phyloP scores from a whole-genome alignment of 2,329 filamentous ascomycete genomes.

The Lithohypha guttulata region DNA sequence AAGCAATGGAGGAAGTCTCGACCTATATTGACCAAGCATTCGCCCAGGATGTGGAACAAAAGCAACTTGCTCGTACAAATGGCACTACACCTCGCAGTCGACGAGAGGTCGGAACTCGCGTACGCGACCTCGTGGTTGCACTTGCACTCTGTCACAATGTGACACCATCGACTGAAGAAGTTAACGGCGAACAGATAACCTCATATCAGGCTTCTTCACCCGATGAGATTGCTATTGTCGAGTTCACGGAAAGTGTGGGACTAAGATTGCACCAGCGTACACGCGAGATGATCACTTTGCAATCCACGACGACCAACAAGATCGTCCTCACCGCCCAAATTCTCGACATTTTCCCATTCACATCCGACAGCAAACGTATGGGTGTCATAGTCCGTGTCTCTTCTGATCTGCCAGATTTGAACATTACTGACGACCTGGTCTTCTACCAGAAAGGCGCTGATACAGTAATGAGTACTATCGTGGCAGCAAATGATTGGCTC shows the following conservation, averaged over 20 bases:
- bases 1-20: conserved; percentile 94
- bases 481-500: conserved; percentile 93
- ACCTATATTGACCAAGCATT: conserved; percentile 82
- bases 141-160: conserved; percentile 95
- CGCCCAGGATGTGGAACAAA: conserved; percentile 32
- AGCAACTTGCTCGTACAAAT: conserved; percentile 12
- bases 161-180: conserved; percentile 78
- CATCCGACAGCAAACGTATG: conserved; percentile 96
- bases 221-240: conserved; percentile 95
- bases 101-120: conserved; percentile 84
- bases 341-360: conserved; percentile 92
- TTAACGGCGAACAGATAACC: conserved; percentile 63
- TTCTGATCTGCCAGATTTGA: conserved; percentile 37
- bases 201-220: conserved; percentile 95
- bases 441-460: conserved; percentile 98
- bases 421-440: conserved; percentile 66
- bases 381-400: conserved; percentile 85
- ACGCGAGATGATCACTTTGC: conserved; percentile 71
- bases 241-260: conserved; percentile 88
- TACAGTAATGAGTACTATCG: conserved; percentile 94
- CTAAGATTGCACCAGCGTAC: conserved; percentile 76
- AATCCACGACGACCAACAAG: conserved; percentile 62
- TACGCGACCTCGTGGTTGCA: conserved; percentile 84
- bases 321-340: conserved; percentile 76
- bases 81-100: conserved; percentile 62